Percentiles rank a stretch among this genome's conserved stretches.
phyloP scores from a whole-genome alignment of 306 rosid genomes.

The Rosa multiflora region DNA sequence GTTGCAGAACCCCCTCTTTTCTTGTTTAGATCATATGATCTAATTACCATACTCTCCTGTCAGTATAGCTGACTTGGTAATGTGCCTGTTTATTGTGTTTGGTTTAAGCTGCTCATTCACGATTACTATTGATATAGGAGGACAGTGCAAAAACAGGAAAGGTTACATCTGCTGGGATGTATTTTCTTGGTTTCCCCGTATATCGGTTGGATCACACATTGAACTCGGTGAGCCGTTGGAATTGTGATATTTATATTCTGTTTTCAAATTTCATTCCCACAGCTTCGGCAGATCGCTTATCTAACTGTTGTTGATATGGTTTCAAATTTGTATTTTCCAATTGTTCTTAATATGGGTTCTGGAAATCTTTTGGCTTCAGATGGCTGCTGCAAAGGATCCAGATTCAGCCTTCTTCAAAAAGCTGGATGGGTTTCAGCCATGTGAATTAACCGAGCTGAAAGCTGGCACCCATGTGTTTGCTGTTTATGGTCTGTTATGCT shows the following conservation, averaged over 20 bases:
- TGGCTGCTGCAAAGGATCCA: constrained; percentile 92
- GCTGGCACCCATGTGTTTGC: constrained; percentile 94
- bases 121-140: constrained; percentile 58
- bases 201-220: constrained; percentile 83
- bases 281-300: background rate
- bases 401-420: constrained; percentile 90
- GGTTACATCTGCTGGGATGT: constrained; percentile 94
- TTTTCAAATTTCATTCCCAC: background rate
- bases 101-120: constrained; percentile 10
- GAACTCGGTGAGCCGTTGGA: constrained; percentile 65
- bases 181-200: constrained; percentile 96
- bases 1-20: background rate
- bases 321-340: constrained; percentile 9
- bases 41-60: background rate
- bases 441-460: constrained; percentile 88
- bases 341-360: constrained; percentile 27
- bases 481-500: constrained; percentile 66
- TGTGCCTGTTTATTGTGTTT: constrained; percentile 24
- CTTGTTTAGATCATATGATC: background rate
- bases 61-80: background rate
- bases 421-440: constrained; percentile 92
- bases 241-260: constrained; percentile 11
- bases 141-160: constrained; percentile 86
- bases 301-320: background rate
- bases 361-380: constrained; percentile 40